Conservation (phyloP, 2,329 filamentous ascomycete species). For the Diaporthe capsici region DNA sequence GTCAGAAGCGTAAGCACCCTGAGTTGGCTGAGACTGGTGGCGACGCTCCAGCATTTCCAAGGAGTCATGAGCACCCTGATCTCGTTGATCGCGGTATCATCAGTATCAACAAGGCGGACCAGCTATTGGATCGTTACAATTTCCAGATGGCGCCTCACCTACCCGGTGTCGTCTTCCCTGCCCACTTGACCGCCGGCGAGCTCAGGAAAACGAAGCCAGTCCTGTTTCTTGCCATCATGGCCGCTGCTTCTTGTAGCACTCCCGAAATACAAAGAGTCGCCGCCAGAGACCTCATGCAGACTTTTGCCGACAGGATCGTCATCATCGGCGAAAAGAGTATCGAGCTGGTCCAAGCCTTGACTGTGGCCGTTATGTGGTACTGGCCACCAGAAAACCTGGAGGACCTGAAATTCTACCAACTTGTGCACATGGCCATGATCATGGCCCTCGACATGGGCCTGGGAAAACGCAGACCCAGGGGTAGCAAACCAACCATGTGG, state of each 20-base stretch:
- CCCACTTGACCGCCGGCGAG: conserved; percentile 66
- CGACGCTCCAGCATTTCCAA: conserved; percentile 38
- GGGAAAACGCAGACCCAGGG: conserved; percentile 58
- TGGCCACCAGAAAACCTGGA: conserved; percentile 86
- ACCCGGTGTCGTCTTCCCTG: conserved; percentile 73
- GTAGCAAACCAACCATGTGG: conserved; percentile 57
- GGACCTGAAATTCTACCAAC: conserved; percentile 90
- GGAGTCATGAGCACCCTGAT: conserved; percentile 56
- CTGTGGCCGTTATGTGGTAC: conserved; percentile 87
- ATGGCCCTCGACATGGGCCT: conserved; percentile 90
- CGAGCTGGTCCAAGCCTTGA: conserved; percentile 84
- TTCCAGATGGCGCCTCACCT: conserved; percentile 72
- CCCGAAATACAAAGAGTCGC: conserved; percentile 72
- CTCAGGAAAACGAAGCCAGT: conserved; percentile 72
- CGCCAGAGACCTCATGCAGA: conserved; percentile 77
- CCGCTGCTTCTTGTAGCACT: conserved; percentile 72
- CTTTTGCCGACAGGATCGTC: conserved; percentile 81
- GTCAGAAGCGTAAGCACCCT: conserved; percentile 58
- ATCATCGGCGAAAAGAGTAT: conserved; percentile 84
- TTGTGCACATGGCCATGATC: conserved; percentile 83
- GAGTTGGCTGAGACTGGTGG: conserved; percentile 46
- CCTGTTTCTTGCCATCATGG: conserved; percentile 80
- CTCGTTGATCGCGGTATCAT: conserved; percentile 73
- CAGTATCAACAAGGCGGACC: conserved; percentile 66
- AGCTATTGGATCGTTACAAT: conserved; percentile 71